Conservation (phyloP, 108 stramenopile species). For the Skeletonema potamos region DNA sequence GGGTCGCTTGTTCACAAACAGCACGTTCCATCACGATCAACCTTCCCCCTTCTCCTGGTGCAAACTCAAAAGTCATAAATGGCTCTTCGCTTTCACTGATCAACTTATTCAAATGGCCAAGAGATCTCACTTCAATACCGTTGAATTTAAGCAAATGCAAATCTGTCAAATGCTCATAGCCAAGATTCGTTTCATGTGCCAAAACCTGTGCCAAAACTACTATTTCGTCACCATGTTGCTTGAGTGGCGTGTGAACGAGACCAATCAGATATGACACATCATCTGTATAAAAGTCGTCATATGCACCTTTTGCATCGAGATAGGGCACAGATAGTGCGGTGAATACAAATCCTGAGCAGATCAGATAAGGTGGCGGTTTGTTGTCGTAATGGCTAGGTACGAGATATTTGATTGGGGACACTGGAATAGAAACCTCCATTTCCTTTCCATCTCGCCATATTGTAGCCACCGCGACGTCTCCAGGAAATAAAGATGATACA, state of each 20-base stretch:
- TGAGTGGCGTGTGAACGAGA: conserved; percentile 36
- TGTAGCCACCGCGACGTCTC: conserved; percentile 40
- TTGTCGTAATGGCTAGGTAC: conserved; percentile 60
- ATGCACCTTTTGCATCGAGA: conserved; percentile 55
- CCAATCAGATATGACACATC: conserved; percentile 45
- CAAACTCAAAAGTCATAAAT: conserved; percentile 55
- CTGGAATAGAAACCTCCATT: conserved; percentile 36
- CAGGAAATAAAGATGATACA: conserved; percentile 53
- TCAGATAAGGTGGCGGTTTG: conserved; percentile 51
- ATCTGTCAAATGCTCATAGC: conserved; percentile 54
- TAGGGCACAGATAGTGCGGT: conserved; percentile 52
- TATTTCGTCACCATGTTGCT: conserved; percentile 50
- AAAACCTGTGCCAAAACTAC: conserved; percentile 58
- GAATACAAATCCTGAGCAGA: conserved; percentile 63
- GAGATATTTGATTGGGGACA: conserved; percentile 26
- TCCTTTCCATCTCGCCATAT: conserved; percentile 47
- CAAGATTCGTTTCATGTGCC: conserved; percentile 54
- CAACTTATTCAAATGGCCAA: conserved; percentile 48
- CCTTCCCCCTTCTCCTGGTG: conserved; percentile 42
- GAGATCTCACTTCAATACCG: conserved; percentile 49
- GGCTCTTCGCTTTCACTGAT: conserved; percentile 37
- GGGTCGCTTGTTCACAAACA: conserved; percentile 30
- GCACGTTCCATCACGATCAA: conserved; percentile 48
- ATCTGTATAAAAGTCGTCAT: conserved; percentile 55
- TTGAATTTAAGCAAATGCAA: conserved; percentile 53